Evolutionary conservation across 306 rosid species (phyloP).

Genomic region (Inga oerstediana): DNA sequence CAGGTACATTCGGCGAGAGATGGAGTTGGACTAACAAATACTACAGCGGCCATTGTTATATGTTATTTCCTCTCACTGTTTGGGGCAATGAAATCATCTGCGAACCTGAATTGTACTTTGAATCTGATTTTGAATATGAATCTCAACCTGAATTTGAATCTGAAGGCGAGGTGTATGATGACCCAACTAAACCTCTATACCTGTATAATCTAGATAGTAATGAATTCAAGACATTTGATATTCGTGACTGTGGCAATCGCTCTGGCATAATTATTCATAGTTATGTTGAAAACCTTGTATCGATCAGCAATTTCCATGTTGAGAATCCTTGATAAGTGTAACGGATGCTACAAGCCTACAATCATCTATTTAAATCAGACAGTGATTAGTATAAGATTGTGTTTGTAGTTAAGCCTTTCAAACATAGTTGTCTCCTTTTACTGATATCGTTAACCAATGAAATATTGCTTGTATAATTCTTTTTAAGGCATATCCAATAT

Average conservation of each 20-base stretch:
- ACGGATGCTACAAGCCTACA: not conserved
- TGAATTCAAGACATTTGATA: not conserved
- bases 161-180: not conserved
- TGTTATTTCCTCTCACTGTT: not conserved
- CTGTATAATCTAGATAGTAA: not conserved
- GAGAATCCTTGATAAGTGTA: not conserved
- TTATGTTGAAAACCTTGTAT: not conserved
- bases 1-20: not conserved
- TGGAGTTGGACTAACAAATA: not conserved
- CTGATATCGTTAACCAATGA: not conserved
- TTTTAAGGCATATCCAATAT: no score
- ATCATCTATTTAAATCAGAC: not conserved
- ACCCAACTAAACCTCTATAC: not conserved
- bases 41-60: no score
- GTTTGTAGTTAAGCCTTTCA: not conserved
- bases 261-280: not conserved
- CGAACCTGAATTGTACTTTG: not conserved
- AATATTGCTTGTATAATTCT: not conserved
- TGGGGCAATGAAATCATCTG: not conserved
- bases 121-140: not conserved
- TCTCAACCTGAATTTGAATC: not conserved
- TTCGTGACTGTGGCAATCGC: not conserved
- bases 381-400: not conserved
- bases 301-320: not conserved
- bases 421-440: not conserved